Evolutionary conservation across 176 grass and related monocot species (phyloP).

Genomic region (Stipa capillata): DNA sequence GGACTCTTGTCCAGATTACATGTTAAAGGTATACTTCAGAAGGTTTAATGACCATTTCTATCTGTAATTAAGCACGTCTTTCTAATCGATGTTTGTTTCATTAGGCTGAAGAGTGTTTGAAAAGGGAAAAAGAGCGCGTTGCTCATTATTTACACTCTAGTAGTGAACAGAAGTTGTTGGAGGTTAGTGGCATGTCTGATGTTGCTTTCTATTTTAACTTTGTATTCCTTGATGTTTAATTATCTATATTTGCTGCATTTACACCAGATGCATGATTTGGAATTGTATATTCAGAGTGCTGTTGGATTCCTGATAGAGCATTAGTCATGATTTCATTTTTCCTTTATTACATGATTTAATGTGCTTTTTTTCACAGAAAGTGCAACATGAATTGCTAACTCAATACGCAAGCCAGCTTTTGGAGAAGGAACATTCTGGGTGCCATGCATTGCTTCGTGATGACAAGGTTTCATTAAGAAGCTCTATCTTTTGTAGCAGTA

Average conservation of each 20-base stretch:
- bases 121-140: constrained; percentile 76
- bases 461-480: constrained; percentile 48
- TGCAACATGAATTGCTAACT: constrained; percentile 64
- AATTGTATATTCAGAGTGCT: neutral
- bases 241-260: neutral
- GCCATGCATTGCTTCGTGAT: constrained; percentile 52
- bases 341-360: neutral
- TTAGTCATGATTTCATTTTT: neutral
- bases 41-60: neutral
- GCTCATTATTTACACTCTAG: constrained; percentile 75
- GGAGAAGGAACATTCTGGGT: constrained; percentile 81
- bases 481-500: neutral
- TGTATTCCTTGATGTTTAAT: neutral
- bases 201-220: neutral
- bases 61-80: neutral
- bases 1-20: constrained; percentile 54
- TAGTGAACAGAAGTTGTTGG: constrained; percentile 70
- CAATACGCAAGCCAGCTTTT: constrained; percentile 60
- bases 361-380: constrained; percentile 42
- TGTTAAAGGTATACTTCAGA: constrained; percentile 44
- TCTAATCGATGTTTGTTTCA: constrained; percentile 12
- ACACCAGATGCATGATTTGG: neutral
- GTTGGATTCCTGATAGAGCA: neutral
- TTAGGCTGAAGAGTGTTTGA: constrained; percentile 72
- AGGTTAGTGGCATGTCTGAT: constrained; percentile 33